These are phyloP conservation scores for Plasmodium adleri DNA, from an alignment of 169 alveolate species.

Conservation along the genomic window DNA sequence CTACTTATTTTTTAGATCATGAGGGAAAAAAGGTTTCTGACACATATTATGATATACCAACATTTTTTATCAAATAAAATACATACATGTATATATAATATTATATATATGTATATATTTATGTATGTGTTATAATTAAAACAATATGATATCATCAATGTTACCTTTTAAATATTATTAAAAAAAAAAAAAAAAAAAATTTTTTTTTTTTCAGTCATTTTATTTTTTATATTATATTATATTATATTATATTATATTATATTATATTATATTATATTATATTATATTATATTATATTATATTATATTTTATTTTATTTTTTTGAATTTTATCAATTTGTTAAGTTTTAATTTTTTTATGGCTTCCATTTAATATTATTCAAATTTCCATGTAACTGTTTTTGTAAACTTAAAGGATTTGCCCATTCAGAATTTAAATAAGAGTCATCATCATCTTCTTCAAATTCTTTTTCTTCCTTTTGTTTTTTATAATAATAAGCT, in stretches of 20 bases:
- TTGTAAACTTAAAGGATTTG: constrained; percentile 93
- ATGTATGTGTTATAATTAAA: no score
- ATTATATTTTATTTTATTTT: no score
- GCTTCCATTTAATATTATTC: constrained; percentile 64
- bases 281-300: no score
- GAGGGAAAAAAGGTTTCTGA: constrained; percentile 36
- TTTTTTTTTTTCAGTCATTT: no score
- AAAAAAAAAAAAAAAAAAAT: no score
- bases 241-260: no score
- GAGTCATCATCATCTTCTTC: constrained; percentile 95
- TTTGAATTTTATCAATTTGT: no score
- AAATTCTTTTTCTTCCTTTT: constrained; percentile 92
- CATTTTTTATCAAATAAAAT: constrained; percentile 14
- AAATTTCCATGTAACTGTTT: constrained; percentile 86
- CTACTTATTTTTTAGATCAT: constrained; percentile 47
- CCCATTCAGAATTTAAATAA: constrained; percentile 95
- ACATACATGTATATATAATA: background rate
- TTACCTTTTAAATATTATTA: no score
- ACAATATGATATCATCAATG: no score
- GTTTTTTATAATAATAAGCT: constrained; percentile 93
- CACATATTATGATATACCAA: background rate
- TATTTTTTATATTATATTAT: no score
- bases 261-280: no score
- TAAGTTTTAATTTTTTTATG: constrained; percentile 6
- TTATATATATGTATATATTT: no score